Evolutionary conservation across 257 asterid genomes (phyloP), one percentile per base, ranked within the genome.

Genomic region (Ligustrum vulgare): DNA sequence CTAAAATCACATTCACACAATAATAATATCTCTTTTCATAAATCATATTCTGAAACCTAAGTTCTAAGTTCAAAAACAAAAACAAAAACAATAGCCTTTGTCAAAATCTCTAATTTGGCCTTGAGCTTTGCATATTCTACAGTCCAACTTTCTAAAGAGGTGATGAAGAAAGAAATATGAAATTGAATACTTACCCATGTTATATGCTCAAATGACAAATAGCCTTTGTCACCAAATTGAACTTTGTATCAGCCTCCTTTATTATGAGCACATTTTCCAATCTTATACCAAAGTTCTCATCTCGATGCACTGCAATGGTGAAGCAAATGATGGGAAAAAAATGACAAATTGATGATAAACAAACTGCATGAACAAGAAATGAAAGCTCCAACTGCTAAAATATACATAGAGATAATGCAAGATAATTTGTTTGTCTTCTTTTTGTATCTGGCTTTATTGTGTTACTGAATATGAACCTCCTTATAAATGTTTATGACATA

Each of bases 241-340:
- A 92, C 88, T 91, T 85, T 39, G 99, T 95, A 72, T 89, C 89
- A 34, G 96, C 96, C 75, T 93, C 96, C 77, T 90, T 93, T 20
- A 95, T 78, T 7, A 95, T 80, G 54, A 91, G 98, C 78, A 94
- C 99, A 82, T 93, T 94, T 88, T 95, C 99, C 86, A 93, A 79
- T 84, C 99, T 88, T 82, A 95, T 77, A 71, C 99, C 99, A 72
- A 95, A 95, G 35, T 89, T 89, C 39, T 98, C 99, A 72, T 95
- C 98, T 87, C 93, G 98, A 0, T 95, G n/a, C n/a, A n/a, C n/a
- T n/a, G n/a, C n/a, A n/a, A n/a, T n/a, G n/a, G n/a, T 22, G 34
- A 60, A 60, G 67, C 4, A 60, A 23, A 31, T 10, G 20, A 23
- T 60, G 33, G 31, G 67, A 23, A 60, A 20, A n/a, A 10, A 0